These are phyloP conservation scores for Gentiana macrophylla DNA, from an alignment of 257 asterid species.

Conservation along the genomic window DNA sequence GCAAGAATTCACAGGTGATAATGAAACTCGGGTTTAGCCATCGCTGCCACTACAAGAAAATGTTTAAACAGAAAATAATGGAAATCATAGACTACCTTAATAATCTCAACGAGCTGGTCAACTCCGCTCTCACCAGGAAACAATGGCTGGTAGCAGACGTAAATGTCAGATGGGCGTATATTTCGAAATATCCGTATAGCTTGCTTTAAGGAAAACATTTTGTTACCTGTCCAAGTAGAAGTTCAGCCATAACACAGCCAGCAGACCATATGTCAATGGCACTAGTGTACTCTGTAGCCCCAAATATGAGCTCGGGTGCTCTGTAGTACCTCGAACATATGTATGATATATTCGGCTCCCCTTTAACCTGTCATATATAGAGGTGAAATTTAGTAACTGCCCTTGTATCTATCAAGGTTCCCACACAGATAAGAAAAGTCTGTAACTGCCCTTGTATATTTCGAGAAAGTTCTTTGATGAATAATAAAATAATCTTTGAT, in stretches of 20 bases:
- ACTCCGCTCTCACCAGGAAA: slow-evolving; percentile 99
- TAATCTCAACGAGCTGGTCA: slow-evolving; percentile 96
- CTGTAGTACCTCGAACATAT: slow-evolving; percentile 54
- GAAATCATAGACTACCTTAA: slow-evolving; percentile 46
- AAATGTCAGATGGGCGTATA: background rate
- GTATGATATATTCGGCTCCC: slow-evolving; percentile 48
- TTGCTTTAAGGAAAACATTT: slow-evolving; percentile 1
- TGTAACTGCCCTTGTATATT: too few species aligned
- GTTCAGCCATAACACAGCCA: slow-evolving; percentile 49
- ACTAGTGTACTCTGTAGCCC: slow-evolving; percentile 44
- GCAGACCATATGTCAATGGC: slow-evolving; percentile 52
- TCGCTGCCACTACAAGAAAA: background rate
- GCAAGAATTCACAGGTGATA: background rate
- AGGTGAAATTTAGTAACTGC: slow-evolving; percentile 8
- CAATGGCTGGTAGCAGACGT: slow-evolving; percentile 48
- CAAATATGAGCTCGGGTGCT: slow-evolving; percentile 56
- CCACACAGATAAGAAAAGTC: too few species aligned
- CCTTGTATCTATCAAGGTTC: too few species aligned
- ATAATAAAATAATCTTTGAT: too few species aligned
- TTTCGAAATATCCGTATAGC: background rate
- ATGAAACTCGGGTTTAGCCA: background rate
- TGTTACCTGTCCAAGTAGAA: slow-evolving; percentile 43
- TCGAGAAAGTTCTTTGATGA: too few species aligned
- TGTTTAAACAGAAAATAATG: background rate
- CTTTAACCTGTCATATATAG: slow-evolving; percentile 28